Conservation (phyloP, 75 land plant species). For the Pinus taeda region DNA sequence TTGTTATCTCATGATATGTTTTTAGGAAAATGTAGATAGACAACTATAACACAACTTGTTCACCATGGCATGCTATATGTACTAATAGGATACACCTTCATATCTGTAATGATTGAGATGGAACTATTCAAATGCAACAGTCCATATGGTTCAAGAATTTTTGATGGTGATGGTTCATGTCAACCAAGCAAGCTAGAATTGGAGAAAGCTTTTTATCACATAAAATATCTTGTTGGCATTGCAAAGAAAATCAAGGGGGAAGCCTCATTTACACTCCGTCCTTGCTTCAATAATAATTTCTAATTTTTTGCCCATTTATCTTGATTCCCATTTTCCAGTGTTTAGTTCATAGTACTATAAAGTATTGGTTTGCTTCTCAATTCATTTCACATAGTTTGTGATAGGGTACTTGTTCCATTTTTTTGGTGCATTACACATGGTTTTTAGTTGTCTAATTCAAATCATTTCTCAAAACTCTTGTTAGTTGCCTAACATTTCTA, state of each 20-base stretch:
- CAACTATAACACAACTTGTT: no score
- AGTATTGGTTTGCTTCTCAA: neutral
- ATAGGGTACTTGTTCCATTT: neutral
- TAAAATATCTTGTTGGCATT: constrained; percentile 73
- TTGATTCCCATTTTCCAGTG: neutral
- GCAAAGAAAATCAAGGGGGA: constrained; percentile 73
- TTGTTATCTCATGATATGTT: no score
- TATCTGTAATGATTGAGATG: no score
- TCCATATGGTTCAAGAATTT: no score
- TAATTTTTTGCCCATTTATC: neutral
- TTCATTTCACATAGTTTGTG: neutral
- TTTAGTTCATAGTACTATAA: no score
- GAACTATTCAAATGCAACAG: no score
- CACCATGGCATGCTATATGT: no score
- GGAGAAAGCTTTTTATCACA: constrained; percentile 86
- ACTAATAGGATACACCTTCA: no score
- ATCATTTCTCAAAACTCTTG: neutral
- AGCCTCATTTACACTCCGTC: constrained; percentile 11
- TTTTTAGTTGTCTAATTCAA: neutral
- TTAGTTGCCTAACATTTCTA: neutral
- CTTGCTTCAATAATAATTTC: neutral
- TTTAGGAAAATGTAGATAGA: no score
- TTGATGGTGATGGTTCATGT: no score
- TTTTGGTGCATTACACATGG: neutral
- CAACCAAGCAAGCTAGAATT: constrained; percentile 77